phyloP scores from a whole-genome alignment of 2,329 filamentous ascomycete species.

The Cercospora citrullina region DNA sequence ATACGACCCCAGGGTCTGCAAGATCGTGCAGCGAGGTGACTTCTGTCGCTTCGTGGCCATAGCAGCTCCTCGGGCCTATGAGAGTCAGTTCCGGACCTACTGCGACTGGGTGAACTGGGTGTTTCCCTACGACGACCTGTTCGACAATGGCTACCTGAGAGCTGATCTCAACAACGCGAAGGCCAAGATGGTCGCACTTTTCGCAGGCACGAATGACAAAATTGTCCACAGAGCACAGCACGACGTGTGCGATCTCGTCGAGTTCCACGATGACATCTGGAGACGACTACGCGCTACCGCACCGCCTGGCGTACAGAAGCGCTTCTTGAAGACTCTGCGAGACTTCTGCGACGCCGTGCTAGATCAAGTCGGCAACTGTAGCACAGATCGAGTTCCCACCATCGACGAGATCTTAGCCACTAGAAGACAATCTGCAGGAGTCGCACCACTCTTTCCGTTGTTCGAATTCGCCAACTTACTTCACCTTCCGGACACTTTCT shows the following conservation, averaged over 20 bases:
- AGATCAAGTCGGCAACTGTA: background rate
- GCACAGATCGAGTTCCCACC: background rate
- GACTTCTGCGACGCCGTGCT: background rate
- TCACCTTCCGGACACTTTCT: background rate
- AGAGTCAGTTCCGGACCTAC: background rate
- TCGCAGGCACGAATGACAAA: background rate
- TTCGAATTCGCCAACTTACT: background rate
- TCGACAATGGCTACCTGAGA: conserved; percentile 11
- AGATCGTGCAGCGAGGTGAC: background rate
- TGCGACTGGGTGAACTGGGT: conserved; percentile 8
- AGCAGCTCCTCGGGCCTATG: background rate
- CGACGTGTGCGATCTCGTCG: background rate
- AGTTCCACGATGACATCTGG: background rate
- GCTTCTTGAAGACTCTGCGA: background rate
- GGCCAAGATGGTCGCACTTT: background rate
- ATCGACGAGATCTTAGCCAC: background rate
- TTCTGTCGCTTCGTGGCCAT: background rate
- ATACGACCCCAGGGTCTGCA: background rate
- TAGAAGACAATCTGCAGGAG: background rate
- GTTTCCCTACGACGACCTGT: conserved; percentile 13
- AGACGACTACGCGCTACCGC: background rate
- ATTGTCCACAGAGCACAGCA: background rate
- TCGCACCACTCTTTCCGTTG: background rate
- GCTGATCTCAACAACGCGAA: background rate
- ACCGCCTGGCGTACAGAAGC: background rate